Base-by-base conservation (phyloP, 257 asterid species). In the Solanum gandarillasii region DNA sequence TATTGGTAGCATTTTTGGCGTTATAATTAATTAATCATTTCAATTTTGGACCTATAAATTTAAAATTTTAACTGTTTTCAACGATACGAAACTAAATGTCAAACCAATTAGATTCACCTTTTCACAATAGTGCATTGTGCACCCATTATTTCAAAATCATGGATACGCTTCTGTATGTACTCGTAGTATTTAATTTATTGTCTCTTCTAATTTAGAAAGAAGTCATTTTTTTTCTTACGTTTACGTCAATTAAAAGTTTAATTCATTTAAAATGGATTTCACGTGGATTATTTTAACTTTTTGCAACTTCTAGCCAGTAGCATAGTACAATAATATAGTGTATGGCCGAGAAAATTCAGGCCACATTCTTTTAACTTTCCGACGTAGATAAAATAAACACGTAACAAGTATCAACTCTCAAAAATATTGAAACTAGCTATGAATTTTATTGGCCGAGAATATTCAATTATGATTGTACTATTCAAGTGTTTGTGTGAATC, bases 391-490 rank as follows among this genome's bases (percentile, higher is more conserved):
- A 55, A 55, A 55, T 20, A 18, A 55, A 55, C n/a, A 18, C n/a
- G 0, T 18, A 55, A 16, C 9, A 0, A 18, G n/a, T 52, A 52
- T 3, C 62, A 0, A 52, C 0, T 16, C 0, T 2, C 4, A 1
- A 7, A 52, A 52, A 52, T 16, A 52, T 52, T 5, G 1, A 6
- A 52, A 16, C 6, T 52, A 16, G 9, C 23, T 0, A 16, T 16
- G 23, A 52, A 18, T 16, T 52, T 52, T 5, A 14, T 48, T 43
- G 52, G 6, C 52, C 52, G 52, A 12, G 52, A 43, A 43, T 1
- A 43, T 43, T 43, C 5, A 12, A 46, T 46, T 12, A 52, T 52
- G 23, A 52, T 52, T 52, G 62, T 52, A 6, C n/a, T 52, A 18
- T 52, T 18, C 4, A 52, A 18, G 62, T 52, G n/a, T 52, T 52